phyloP scores from a whole-genome alignment of 306 rosid genomes.

The Cucurbita ficifolia region DNA sequence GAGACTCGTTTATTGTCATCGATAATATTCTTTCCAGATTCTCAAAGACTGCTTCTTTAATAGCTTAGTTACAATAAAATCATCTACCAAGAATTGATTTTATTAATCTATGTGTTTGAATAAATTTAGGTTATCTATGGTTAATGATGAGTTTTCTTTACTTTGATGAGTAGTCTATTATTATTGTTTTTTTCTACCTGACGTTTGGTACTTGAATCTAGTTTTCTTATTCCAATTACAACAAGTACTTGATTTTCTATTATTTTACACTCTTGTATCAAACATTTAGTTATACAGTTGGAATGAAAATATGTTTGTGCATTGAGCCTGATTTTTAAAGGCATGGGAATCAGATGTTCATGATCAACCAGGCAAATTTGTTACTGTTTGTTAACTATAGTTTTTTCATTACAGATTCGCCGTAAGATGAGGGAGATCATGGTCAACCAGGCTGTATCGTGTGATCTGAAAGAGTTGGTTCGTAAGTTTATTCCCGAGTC shows the following conservation, averaged over 20 bases:
- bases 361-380: not conserved
- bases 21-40: not conserved
- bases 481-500: constrained; percentile 70
- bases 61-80: not conserved
- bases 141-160: not conserved
- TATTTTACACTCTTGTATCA: too few species aligned
- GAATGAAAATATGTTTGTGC: not conserved
- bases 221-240: not conserved
- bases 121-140: not conserved
- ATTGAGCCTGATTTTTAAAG: not conserved
- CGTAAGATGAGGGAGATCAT: constrained; percentile 83
- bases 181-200: too few species aligned
- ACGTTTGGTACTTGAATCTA: not conserved
- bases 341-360: not conserved
- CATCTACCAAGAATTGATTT: not conserved
- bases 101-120: not conserved
- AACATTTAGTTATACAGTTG: too few species aligned
- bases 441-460: constrained; percentile 62
- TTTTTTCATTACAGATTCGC: constrained; percentile 42
- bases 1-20: not conserved
- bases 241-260: too few species aligned
- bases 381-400: not conserved
- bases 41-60: not conserved
- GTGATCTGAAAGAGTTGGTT: constrained; percentile 80
- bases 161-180: too few species aligned